phyloP scores from a whole-genome alignment of 441 rosid species.

The Omphalea diandra region DNA sequence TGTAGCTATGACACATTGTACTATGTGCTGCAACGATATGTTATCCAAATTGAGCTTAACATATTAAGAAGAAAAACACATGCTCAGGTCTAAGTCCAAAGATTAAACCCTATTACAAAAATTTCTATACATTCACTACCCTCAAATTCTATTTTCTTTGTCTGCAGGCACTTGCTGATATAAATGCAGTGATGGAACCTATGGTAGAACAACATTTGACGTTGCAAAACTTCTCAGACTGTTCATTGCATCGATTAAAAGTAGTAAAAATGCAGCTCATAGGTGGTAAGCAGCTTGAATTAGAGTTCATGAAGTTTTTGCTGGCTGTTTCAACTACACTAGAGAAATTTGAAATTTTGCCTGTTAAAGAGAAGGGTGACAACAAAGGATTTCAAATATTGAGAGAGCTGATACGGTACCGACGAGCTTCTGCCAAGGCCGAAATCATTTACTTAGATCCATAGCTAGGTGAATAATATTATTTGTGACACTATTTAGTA shows the following conservation, averaged over 20 bases:
- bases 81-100: too few relatives aligned
- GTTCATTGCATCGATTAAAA: constrained; percentile 3
- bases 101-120: too few relatives aligned
- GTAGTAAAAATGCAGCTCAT: constrained; percentile 4
- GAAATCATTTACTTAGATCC: constrained; percentile 11
- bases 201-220: constrained; percentile 4
- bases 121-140: too few relatives aligned
- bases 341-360: constrained; percentile 11
- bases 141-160: too few relatives aligned
- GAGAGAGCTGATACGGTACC: constrained; percentile 8
- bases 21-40: too few relatives aligned
- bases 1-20: too few relatives aligned
- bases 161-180: background rate
- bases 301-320: constrained; percentile 14
- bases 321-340: background rate
- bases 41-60: too few relatives aligned
- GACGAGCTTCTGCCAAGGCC: constrained; percentile 13
- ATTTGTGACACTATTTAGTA: too few relatives aligned
- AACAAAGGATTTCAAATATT: constrained; percentile 2
- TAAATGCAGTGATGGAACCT: constrained; percentile 4
- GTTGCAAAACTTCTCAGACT: constrained; percentile 12
- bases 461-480: too few relatives aligned
- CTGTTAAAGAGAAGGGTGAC: background rate
- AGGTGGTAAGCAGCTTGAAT: background rate
- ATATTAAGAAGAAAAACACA: too few relatives aligned